Percentiles rank a stretch among this genome's conserved stretches.
Conservation (phyloP, 805 yeast species). For the Candida schatavii region DNA sequence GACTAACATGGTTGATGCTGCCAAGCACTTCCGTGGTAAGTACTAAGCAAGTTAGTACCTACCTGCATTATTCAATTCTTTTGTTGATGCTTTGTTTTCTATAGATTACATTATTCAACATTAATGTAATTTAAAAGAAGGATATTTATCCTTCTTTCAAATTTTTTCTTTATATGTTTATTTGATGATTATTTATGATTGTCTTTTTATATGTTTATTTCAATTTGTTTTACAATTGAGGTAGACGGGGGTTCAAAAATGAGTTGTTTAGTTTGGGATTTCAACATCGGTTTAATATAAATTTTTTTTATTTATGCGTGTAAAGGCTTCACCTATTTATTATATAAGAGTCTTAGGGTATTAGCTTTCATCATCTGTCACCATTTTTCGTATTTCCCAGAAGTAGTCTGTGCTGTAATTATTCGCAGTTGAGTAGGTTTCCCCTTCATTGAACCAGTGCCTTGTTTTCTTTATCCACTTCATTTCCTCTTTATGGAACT, state of each 20-base stretch:
- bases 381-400: constrained; percentile 45
- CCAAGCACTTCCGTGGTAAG: constrained; percentile 75
- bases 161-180: constrained; percentile 17
- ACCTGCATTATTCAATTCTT: constrained; percentile 41
- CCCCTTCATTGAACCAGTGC: constrained; percentile 37
- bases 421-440: constrained; percentile 18
- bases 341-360: too few species aligned
- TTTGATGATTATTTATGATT: constrained; percentile 12
- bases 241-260: constrained; percentile 31
- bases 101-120: constrained; percentile 47
- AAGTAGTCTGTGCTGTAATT: constrained; percentile 26
- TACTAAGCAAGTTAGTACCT: constrained; percentile 19
- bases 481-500: constrained; percentile 34
- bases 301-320: constrained; percentile 2
- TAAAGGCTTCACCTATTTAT: not conserved
- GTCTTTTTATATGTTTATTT: constrained; percentile 12
- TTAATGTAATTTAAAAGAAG: constrained; percentile 35
- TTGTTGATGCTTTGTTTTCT: constrained; percentile 37
- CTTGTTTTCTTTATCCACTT: constrained; percentile 31
- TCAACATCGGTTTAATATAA: constrained; percentile 45
- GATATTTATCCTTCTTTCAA: constrained; percentile 13
- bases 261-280: constrained; percentile 33
- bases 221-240: constrained; percentile 2
- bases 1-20: constrained; percentile 99
- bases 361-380: constrained; percentile 28